Base-by-base conservation (phyloP, 2,329 filamentous ascomycete species). In the Didymellaceae sp. region DNA sequence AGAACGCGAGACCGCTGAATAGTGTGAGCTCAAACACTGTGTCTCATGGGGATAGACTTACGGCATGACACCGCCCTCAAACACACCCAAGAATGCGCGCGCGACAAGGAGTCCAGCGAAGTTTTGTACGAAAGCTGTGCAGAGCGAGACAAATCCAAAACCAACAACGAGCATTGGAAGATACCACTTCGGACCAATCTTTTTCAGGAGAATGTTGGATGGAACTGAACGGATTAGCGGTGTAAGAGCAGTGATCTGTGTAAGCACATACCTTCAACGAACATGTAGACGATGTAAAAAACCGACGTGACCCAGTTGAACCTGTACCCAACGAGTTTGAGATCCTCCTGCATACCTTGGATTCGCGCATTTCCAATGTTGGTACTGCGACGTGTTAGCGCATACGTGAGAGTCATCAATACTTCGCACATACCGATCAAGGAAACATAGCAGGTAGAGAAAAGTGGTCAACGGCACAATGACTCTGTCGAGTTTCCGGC, bases 251-350 rank as follows among this genome's bases (percentile, higher is more conserved):
- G 20, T 16, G 2, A 5, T 9, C 8, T 14, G 13, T 2, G n/a
- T 11, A 10, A 14, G 5, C 10, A 14, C 35, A 11, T 25, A 26
- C 35, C 22, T 61, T 84, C 82, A 51, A 83, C 74, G 21, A 80
- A 67, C 43, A 83, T 74, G 67, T 84, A 84, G 47, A 80, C 65
- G 52, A 85, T 79, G 69, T 83, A 84, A 73, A 85, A 83, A 51
- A 82, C 78, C 42, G 81, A 82, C 1, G 82, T 78, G 0, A 80
- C 78, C 74, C 80, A 82, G 63, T 84, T 85, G 74, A 83, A 84
- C 10, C 77, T 76, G 41, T 76, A 70, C n/a, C 78, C 77, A 16
- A 66, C 57, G 18, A 84, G 75, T 4, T 78, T 55, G 2, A 85
- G 69, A 22, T 84, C 81, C 10, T 67, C 61, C 1, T 58, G 68